phyloP scores from a whole-genome alignment of 2,329 filamentous ascomycete genomes.

The Trichoderma oligosporum region DNA sequence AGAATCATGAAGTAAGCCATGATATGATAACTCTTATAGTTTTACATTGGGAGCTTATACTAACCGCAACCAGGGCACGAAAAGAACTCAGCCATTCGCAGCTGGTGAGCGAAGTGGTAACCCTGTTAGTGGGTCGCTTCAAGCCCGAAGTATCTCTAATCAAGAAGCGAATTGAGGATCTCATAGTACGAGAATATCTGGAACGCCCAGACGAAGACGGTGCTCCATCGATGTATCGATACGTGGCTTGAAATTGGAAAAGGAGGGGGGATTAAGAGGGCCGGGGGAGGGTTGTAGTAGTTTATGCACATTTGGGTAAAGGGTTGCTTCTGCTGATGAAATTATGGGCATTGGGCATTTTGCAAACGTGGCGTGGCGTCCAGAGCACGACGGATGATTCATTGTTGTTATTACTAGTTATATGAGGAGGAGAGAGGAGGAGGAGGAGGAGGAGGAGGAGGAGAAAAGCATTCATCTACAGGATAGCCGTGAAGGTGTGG shows the following conservation, averaged over 20 bases:
- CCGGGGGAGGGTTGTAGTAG: too few relatives aligned
- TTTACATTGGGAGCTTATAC: constrained; percentile 29
- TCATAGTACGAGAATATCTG: constrained; percentile 74
- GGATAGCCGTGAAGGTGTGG: neutral
- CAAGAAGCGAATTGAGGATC: constrained; percentile 75
- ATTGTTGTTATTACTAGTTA: neutral
- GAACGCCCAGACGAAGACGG: constrained; percentile 65
- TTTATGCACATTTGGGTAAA: neutral
- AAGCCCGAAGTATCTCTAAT: constrained; percentile 73
- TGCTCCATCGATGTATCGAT: constrained; percentile 63
- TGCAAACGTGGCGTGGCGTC: constrained; percentile 15
- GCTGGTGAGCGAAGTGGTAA: constrained; percentile 67
- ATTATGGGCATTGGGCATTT: constrained; percentile 8
- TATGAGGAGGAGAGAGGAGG: neutral
- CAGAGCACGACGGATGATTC: constrained; percentile 10
- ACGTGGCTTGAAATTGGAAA: constrained; percentile 57
- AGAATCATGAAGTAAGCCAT: constrained; percentile 79
- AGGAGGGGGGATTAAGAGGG: too few relatives aligned
- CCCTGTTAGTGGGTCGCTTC: constrained; percentile 66
- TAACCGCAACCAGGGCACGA: constrained; percentile 54
- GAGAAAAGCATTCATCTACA: neutral
- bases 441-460: too few relatives aligned
- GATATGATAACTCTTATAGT: neutral
- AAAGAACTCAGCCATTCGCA: constrained; percentile 67
- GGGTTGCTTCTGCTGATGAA: constrained; percentile 6